phyloP scores from a whole-genome alignment of 2,329 filamentous ascomycete species.

The Dactylellina drechsleri region DNA sequence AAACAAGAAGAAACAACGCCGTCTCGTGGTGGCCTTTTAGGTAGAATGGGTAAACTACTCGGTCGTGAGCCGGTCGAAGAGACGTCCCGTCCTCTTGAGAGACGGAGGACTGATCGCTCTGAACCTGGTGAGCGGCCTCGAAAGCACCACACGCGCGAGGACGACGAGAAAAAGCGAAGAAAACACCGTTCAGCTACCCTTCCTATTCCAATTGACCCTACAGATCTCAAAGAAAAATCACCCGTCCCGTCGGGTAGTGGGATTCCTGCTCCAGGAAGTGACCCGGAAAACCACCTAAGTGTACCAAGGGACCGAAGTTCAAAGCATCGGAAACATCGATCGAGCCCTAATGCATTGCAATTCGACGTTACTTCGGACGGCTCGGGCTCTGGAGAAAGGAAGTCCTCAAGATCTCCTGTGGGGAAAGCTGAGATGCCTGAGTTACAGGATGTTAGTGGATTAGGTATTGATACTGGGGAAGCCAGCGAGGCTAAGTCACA shows the following conservation, averaged over 20 bases:
- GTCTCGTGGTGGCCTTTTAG: constrained; percentile 36
- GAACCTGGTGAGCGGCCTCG: constrained; percentile 33
- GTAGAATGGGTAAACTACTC: constrained; percentile 28
- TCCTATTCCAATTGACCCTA: constrained; percentile 30
- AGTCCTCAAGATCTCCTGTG: constrained; percentile 17
- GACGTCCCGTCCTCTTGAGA: constrained; percentile 31
- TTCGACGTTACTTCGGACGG: constrained; percentile 46
- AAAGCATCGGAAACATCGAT: constrained; percentile 38
- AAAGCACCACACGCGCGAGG: constrained; percentile 38
- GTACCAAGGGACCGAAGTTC: constrained; percentile 30
- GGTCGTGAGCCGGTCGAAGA: constrained; percentile 39
- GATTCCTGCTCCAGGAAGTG: constrained; percentile 10
- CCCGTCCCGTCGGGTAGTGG: constrained; percentile 33
- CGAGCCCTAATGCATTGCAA: constrained; percentile 34
- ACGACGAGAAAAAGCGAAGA: constrained; percentile 33
- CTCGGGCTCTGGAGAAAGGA: constrained; percentile 33
- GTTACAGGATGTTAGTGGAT: constrained; percentile 39
- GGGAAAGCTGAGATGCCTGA: constrained; percentile 25
- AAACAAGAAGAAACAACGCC: constrained; percentile 33
- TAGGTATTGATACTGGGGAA: constrained; percentile 46
- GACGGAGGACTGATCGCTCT: constrained; percentile 39
- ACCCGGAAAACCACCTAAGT: constrained; percentile 12
- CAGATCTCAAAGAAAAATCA: constrained; percentile 37
- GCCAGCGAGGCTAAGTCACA: constrained; percentile 33
- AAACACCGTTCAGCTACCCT: constrained; percentile 46